Base-by-base conservation (phyloP, 176 grass and related monocot species). In the Paspalum vaginatum region DNA sequence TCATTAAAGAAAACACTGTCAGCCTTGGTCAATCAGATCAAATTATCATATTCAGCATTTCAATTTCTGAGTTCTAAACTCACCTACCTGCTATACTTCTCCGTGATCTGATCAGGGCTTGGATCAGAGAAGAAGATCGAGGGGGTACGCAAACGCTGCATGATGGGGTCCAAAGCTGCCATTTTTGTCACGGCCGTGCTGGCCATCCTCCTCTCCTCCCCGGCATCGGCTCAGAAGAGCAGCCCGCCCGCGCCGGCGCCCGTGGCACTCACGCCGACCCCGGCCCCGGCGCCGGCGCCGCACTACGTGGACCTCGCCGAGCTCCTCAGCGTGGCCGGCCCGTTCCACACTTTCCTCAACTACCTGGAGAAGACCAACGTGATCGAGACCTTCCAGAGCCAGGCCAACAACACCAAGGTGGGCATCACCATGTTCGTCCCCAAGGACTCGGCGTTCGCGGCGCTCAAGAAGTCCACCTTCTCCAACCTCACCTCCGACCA, bases 361-460 rank as follows among this genome's bases (percentile, higher is more conserved):
- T 95, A 95, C 83, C 90, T 98, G 63, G 65, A 93, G 38, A 83
- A 93, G 77, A 95, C 92, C 2, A 43, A 87, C 24, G 96, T 95
- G 53, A 95, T 98, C 68, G 67, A 98, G 57, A 91, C 87, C 12
- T 98, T 98, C 86, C 96, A 98, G 78, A 76, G 17, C 49, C 92
- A 98, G 84, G 96, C 96, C 4, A 93, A 98, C 62, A 67, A 89
- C 55, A 89, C 96, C 27, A 84, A 93, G 13, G 83, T 91, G 8
- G 96, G 96, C 52, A 76, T 98, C 85, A 98, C 96, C 81, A 61
- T 98, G 64, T 98, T 95, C 74, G 96, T 88, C 11, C 96, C 96
- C 54, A 87, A 84, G 47, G 76, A 98, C 86, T 93, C 96, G 49
- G 90, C 96, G 54, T 95, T 93, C 81, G 22, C 90, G 9, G 65